These are phyloP conservation scores for Nepenthes gracilis DNA, from an alignment of 148 eudicot species.

Conservation along the genomic window DNA sequence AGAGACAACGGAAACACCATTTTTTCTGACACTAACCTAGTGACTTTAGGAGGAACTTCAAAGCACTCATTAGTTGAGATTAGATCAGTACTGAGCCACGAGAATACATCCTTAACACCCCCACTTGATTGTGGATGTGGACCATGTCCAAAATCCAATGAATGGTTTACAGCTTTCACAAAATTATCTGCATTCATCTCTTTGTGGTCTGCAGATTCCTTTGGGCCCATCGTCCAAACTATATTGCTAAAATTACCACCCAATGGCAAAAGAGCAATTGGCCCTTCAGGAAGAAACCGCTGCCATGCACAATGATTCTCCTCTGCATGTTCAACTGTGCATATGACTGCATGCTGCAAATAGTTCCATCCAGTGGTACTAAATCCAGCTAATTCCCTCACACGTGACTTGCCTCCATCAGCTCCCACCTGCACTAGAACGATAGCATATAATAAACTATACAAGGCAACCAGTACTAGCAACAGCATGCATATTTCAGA, in stretches of 20 bases:
- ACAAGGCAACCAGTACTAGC: not conserved
- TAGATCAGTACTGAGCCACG: slow-evolving; percentile 36
- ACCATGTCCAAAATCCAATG: slow-evolving; percentile 78
- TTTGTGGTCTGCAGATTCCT: slow-evolving; percentile 54
- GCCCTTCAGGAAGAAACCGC: slow-evolving; percentile 88
- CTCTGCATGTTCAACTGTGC: slow-evolving; percentile 69
- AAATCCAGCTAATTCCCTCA: slow-evolving; percentile 76
- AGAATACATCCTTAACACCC: slow-evolving; percentile 32
- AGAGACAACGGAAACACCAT: slow-evolving; percentile 90
- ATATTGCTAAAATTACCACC: slow-evolving; percentile 92
- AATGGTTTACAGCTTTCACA: slow-evolving; percentile 59
- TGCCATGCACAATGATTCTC: slow-evolving; percentile 88
- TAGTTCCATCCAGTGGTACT: slow-evolving; percentile 74
- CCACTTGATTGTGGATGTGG: slow-evolving; percentile 64
- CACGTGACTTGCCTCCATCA: slow-evolving; percentile 93
- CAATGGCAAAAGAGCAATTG: slow-evolving; percentile 88
- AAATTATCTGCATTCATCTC: slow-evolving; percentile 61
- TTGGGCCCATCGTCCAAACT: slow-evolving; percentile 92
- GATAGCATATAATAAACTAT: not conserved
- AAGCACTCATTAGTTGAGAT: slow-evolving; percentile 54
- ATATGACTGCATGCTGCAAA: slow-evolving; percentile 83
- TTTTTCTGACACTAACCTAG: slow-evolving; percentile 60
- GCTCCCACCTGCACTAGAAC: slow-evolving; percentile 70
- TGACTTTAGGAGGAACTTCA: slow-evolving; percentile 85
- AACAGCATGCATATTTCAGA: not conserved